Evolutionary conservation across 106 monocot genomes (phyloP), one percentile per base, ranked within the genome.

Genomic region (Amphibolis antarctica): DNA sequence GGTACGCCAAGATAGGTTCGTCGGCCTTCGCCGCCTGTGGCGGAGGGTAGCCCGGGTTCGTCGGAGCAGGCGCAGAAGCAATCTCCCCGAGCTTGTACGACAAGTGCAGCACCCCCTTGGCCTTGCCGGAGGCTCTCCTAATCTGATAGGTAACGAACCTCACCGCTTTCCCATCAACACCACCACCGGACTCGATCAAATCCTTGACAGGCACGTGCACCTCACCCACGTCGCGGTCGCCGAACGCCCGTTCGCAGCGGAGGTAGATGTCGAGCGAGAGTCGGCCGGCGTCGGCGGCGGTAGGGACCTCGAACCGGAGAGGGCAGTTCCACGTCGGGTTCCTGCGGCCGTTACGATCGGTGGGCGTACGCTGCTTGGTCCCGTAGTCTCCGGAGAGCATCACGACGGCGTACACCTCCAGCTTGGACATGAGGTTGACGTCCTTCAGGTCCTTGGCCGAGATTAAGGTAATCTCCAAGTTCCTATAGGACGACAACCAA

Each of bases 151-250:
- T 85, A 29, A 89, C 55, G 46, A 80, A 72, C 60, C 60, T 69
- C 21, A 17, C 31, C 15, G 23, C 21, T 10, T 30, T 17, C 43
- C 60, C 42, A 49, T 2, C 61, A 15, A 22, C 44, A 0, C n/a
- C 10, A 17, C 25, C 27, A 26, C 6, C 27, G 28, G 57, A 57
- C 14, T 80, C 69, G 54, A 93, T 69, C 66, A n/a, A n/a, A n/a
- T 93, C 93, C 17, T 28, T 55, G 23, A 93, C 26, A 4, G 88
- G 88, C 44, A 93, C 59, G 60, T 73, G 76, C 28, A 93, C 85
- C 76, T 93, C 85, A n/a, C 93, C 93, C 51, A 93, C 68, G 53
- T 82, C 88, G n/a, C 85, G 82, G 69, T 88, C 88, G 45, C 81
- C 94, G 23, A 94, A 62, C 46, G 71, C 20, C 26, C 78, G 76